phyloP scores from a whole-genome alignment of 1,139 yeast genomes.

The Blastobotrys buckinghamii region DNA sequence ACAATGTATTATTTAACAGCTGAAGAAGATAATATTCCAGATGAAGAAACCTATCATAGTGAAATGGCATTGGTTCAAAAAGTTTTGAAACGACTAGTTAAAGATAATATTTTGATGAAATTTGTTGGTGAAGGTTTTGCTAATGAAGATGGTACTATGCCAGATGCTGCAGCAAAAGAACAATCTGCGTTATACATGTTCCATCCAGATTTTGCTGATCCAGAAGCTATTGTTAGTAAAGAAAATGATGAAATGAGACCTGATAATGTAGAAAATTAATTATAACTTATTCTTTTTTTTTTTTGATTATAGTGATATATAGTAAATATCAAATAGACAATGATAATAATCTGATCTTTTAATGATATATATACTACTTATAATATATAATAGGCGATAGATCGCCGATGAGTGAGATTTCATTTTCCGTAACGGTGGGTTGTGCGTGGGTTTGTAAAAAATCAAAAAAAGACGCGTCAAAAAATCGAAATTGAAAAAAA shows the following conservation, averaged over 20 bases:
- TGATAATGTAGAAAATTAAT: conserved; percentile 1
- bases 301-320: no score
- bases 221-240: conserved; percentile 2
- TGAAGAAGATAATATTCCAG: conserved; percentile 62
- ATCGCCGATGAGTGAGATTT: no score
- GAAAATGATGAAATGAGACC: conserved; percentile 5
- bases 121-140: conserved; percentile 54
- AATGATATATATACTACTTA: no score
- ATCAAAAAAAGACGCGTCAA: no score
- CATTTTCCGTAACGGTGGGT: no score
- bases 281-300: background rate
- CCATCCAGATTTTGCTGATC: conserved; percentile 70
- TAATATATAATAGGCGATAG: no score
- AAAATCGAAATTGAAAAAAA: no score
- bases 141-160: conserved; percentile 20
- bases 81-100: conserved; percentile 77
- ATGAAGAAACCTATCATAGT: conserved; percentile 64
- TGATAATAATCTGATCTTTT: no score
- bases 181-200: conserved; percentile 54
- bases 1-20: conserved; percentile 77
- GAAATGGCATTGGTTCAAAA: conserved; percentile 72
- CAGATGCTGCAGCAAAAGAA: conserved; percentile 29
- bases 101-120: conserved; percentile 80
- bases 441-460: no score
- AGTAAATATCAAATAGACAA: no score